A percentile compares a stretch with the other conserved stretches of the same genome.
Evolutionary conservation across 1,284 basidiomycete species (phyloP).

Genomic region (Austropuccinia psidii): DNA sequence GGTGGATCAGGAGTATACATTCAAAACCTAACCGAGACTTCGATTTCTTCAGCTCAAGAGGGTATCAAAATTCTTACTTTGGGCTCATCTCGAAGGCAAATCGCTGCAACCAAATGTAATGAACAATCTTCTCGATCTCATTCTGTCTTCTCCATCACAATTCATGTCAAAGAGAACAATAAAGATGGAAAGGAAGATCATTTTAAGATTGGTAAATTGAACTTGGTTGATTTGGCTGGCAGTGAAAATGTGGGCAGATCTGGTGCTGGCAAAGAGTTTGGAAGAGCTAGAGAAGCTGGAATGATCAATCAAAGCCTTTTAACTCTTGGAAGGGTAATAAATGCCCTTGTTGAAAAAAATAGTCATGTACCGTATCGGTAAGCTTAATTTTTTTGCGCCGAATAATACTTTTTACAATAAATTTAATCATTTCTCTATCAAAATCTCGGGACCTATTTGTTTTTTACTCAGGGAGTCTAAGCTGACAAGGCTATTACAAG

Average conservation of each 20-base stretch:
- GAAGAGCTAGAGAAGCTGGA: constrained; percentile 88
- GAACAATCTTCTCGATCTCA: constrained; percentile 71
- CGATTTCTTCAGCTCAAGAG: constrained; percentile 73
- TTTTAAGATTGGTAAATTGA: constrained; percentile 86
- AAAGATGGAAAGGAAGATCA: constrained; percentile 69
- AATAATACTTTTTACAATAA: background rate
- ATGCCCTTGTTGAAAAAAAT: constrained; percentile 85
- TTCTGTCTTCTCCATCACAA: constrained; percentile 93
- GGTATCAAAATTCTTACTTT: constrained; percentile 77
- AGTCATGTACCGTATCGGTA: constrained; percentile 82
- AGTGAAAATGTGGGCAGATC: constrained; percentile 96
- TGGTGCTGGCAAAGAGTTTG: constrained; percentile 73
- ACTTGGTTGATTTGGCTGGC: constrained; percentile 93
- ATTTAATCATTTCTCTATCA: background rate
- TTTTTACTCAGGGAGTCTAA: constrained; percentile 55
- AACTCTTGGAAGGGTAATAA: constrained; percentile 93
- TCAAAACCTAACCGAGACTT: constrained; percentile 85
- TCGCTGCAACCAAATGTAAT: constrained; percentile 96
- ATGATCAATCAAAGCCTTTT: constrained; percentile 98
- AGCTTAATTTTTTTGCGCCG: background rate
- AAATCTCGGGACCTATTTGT: background rate
- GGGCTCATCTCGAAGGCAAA: constrained; percentile 83
- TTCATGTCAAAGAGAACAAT: constrained; percentile 74
- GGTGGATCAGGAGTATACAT: constrained; percentile 65
- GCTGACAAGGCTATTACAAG: constrained; percentile 92